Conservation (phyloP, 148 eudicot genomes). For the Euryodendron excelsum region DNA sequence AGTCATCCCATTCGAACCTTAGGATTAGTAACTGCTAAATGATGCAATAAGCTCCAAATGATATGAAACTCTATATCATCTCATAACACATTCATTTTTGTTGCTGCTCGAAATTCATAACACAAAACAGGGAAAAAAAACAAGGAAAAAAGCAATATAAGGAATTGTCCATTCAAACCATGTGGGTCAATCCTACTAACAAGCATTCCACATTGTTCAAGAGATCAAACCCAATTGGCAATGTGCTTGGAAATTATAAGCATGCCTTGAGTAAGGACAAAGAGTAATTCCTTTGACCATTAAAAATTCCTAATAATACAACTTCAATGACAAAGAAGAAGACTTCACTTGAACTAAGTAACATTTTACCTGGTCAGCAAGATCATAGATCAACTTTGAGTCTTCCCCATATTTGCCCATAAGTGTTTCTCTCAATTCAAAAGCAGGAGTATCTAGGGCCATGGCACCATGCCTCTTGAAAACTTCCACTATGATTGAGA, state of each 20-base stretch:
- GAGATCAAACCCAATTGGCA: neutral
- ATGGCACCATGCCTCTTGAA: constrained; percentile 93
- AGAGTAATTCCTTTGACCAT: neutral
- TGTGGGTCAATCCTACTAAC: neutral
- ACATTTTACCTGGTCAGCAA: constrained; percentile 87
- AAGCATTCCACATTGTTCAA: neutral
- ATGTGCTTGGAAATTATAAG: neutral
- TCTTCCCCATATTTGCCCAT: constrained; percentile 98
- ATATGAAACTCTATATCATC: too few relatives aligned
- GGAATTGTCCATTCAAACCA: neutral
- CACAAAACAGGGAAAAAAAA: too few relatives aligned
- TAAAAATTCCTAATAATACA: neutral
- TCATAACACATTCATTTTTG: too few relatives aligned
- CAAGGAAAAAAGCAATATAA: neutral
- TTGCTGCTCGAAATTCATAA: too few relatives aligned
- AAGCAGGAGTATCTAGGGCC: constrained; percentile 93
- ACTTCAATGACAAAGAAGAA: neutral
- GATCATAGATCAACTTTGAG: constrained; percentile 93
- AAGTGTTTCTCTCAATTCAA: constrained; percentile 92
- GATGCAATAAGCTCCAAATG: too few relatives aligned
- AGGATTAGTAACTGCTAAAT: too few relatives aligned
- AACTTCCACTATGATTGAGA: constrained; percentile 63
- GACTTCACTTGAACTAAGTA: constrained; percentile 10
- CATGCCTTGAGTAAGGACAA: neutral
- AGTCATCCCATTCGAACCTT: too few relatives aligned